Evolutionary conservation across 192 early-diverging fungal genomes (phyloP).

Genomic region (Obelidium mucronatum): DNA sequence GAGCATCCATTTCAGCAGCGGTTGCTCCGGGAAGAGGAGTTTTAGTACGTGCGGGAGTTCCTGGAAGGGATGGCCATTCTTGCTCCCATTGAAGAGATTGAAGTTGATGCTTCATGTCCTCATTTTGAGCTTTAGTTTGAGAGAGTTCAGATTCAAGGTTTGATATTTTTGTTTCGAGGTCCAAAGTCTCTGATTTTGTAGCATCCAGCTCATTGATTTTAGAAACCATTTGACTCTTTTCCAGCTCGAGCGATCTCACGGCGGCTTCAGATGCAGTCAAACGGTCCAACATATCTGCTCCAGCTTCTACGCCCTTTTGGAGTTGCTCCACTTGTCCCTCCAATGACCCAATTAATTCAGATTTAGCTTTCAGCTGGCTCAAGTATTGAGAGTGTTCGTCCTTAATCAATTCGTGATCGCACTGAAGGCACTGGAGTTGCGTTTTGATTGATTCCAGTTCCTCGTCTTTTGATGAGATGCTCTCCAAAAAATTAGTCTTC

Average conservation of each 20-base stretch:
- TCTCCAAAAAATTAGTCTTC: background rate
- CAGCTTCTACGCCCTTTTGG: background rate
- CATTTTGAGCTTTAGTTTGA: background rate
- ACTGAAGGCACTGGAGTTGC: background rate
- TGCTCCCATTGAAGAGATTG: constrained; percentile 6
- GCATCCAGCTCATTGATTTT: background rate
- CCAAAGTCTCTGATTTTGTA: background rate
- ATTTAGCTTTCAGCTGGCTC: background rate
- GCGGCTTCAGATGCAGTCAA: background rate
- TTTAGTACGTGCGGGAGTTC: background rate
- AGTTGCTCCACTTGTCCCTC: background rate
- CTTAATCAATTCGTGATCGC: background rate
- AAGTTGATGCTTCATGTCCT: background rate
- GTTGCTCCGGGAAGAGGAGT: background rate
- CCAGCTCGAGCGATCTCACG: background rate
- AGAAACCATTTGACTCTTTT: background rate
- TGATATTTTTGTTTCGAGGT: background rate
- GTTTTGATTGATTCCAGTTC: background rate
- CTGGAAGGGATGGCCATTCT: constrained; percentile 17
- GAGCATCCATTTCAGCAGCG: background rate
- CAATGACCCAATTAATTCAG: background rate
- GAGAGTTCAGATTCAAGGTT: background rate
- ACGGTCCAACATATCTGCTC: background rate
- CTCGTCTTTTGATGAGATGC: background rate
- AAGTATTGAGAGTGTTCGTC: background rate